Evolutionary conservation across 1,284 basidiomycete species (phyloP), one percentile per base, ranked within the genome.

Genomic region (Pseudozyma thailandica): DNA sequence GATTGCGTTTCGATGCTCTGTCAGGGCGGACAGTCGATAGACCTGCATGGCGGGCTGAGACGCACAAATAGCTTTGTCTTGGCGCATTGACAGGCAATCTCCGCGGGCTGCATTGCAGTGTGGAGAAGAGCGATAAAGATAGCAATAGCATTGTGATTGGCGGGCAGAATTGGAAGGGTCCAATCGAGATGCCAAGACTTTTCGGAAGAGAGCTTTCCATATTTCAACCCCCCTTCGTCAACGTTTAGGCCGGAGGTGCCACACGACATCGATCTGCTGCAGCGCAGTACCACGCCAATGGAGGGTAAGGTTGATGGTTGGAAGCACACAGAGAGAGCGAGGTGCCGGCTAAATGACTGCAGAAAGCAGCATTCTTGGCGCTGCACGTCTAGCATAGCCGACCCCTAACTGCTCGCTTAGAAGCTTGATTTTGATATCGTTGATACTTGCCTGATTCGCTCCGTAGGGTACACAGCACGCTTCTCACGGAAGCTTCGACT

Each of bases 181-280:
- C 58, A 51, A 45, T 12, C 3, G 7, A 13, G 12, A 39, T 41
- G 53, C 61, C 61, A 63, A 63, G 61, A 63, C 53, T 31, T 50
- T 55, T 45, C 53, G 60, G 60, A 63, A 56, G 23, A 33, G 33
- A 10, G 18, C 39, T 21, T 56, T 63, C 60, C 60, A 63, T 56
- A 48, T 6, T 31, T 31, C 8, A 13, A 15, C 43, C 18, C n/a
- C 2, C 5, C 10, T 20, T 35, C 25, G 12, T 38, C 47, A 44
- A 42, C 41, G 41, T 55, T 13, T 10, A 43, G 13, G 15, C 20
- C 5, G 13, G 26, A 30, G 15, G 13, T 25, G 3, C 56, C 21
- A 53, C 57, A 52, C 57, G 57, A 53, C 50, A 60, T 53, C 31
- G 57, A 21, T 33, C 26, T n/a, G 16, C 7, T 31, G 15, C 30